Conservation (phyloP, 257 asterid genomes). For the Solanum etuberosum region DNA sequence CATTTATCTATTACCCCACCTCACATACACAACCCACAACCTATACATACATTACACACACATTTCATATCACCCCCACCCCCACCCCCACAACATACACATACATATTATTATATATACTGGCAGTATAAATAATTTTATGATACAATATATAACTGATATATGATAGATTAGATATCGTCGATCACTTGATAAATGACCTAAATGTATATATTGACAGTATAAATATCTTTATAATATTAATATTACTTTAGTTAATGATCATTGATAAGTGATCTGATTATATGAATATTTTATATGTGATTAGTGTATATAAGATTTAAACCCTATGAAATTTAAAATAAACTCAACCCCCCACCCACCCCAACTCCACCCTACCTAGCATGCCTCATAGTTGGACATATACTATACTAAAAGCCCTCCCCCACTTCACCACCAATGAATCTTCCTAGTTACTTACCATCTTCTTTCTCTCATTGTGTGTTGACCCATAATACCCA, state of each 20-base stretch:
- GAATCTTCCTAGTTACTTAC: constrained; percentile 69
- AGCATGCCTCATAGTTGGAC: background rate
- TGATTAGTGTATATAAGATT: background rate
- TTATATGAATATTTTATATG: background rate
- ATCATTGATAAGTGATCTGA: background rate
- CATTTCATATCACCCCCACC: background rate
- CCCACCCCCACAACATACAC: background rate
- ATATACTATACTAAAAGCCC: background rate
- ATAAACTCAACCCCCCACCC: background rate
- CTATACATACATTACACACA: constrained; percentile 15
- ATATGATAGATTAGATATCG: background rate
- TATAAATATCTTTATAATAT: background rate
- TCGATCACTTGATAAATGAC: too few relatives aligned
- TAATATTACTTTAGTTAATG: background rate
- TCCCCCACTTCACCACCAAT: constrained; percentile 4
- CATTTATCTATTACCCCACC: constrained; percentile 30
- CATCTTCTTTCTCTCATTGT: background rate
- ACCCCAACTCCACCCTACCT: background rate
- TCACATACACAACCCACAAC: constrained; percentile 36
- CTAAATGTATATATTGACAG: background rate
- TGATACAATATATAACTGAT: background rate
- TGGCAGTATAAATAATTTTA: background rate
- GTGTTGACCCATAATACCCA: constrained; percentile 69
- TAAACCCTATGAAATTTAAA: background rate
- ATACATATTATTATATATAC: background rate